Base-by-base conservation (phyloP, 257 asterid genomes). In the Linderniella brevidens region DNA sequence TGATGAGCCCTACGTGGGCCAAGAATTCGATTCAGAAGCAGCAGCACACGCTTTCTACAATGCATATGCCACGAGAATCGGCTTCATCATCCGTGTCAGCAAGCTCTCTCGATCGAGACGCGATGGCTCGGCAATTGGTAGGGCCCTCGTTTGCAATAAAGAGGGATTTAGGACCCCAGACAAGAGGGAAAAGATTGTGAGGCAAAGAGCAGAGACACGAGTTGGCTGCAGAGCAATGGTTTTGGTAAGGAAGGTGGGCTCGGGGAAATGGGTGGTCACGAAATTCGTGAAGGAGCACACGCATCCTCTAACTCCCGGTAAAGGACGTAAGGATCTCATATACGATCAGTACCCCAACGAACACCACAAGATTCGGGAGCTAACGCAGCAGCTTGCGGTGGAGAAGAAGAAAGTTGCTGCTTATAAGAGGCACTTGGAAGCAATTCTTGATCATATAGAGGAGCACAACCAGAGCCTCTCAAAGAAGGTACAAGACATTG, bases 221-320 rank as follows among this genome's bases (percentile, higher is more conserved):
- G 99, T 90, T 54, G 99, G 99, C 39, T 90, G 99, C 74, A 71
- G 94, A 64, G 94, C 94, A 14, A 90, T 90, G 99, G 61, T 90
- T 67, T 73, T 90, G 59, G 93, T 90, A 48, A 77, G 96, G 54
- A 90, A 85, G 77, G 58, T 79, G 12, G 69, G 64, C 63, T 78
- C 93, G 4, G 96, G 93, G 9, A 79, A 75, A 64, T 90, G 99
- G 99, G 72, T 64, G 10, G 83, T 90, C 32, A 81, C 99, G 0
- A 90, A 90, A 61, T 85, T 78, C 52, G 79, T 78, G 4, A 85
- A 75, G 74, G 99, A 90, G 61, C 99, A 90, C 47, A 71, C 92
- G 13, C 99, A 90, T 73, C 74, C 92, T 7, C 62, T 90, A 13
- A 64, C 79, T 63, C 99, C 96, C 9, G 99, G 96, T 16, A 81